A percentile compares a stretch with the other conserved stretches of the same genome.
Evolutionary conservation across 495 filamentous ascomycete species (phyloP).

Genomic region (Pseudevernia furfuracea): DNA sequence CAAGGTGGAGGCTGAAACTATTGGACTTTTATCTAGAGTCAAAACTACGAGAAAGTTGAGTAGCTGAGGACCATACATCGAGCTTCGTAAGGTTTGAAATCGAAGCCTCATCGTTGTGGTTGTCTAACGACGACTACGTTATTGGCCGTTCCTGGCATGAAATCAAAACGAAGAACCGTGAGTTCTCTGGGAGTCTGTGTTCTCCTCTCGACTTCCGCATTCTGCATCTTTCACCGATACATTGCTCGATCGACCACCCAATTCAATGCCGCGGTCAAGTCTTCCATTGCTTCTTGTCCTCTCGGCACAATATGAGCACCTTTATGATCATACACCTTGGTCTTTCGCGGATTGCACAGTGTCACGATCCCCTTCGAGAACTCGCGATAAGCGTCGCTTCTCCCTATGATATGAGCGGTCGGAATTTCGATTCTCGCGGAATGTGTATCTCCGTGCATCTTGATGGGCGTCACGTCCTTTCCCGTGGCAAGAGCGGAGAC

Average conservation of each 20-base stretch:
- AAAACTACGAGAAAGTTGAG: too few species aligned
- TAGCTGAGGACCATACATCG: neutral
- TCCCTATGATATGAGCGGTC: conserved; percentile 7
- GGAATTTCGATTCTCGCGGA: conserved; percentile 2
- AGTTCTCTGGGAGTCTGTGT: neutral
- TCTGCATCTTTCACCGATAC: neutral
- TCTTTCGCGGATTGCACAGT: conserved; percentile 1
- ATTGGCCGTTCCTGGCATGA: neutral
- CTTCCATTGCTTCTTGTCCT: conserved; percentile 7
- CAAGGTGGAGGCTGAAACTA: too few species aligned
- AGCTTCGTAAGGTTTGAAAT: neutral
- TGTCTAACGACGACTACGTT: neutral
- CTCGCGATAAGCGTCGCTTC: neutral
- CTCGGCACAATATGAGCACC: conserved; percentile 8
- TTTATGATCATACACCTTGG: conserved; percentile 8
- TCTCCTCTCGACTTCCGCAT: neutral
- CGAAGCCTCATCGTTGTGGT: neutral
- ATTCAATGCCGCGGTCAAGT: conserved; percentile 5
- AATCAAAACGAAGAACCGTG: too few species aligned
- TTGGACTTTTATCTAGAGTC: too few species aligned
- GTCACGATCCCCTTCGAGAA: neutral
- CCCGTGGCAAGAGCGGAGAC: neutral
- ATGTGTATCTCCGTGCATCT: neutral
- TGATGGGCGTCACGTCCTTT: neutral
- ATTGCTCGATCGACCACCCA: conserved; percentile 11